Base-by-base conservation (phyloP, 2,329 filamentous ascomycete species). In the Colletotrichum limetticola region DNA sequence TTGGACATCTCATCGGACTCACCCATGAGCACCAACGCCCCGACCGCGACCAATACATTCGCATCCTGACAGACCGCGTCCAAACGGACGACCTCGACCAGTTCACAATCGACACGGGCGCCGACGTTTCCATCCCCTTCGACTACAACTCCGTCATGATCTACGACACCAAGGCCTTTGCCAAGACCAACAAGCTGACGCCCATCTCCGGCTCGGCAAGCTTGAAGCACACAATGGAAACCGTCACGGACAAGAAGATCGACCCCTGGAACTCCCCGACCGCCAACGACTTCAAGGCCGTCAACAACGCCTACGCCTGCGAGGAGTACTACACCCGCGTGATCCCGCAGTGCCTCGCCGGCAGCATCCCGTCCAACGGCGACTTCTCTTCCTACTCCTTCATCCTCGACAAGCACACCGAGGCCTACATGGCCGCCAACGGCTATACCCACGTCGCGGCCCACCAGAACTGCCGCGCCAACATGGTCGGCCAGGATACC, bases 121-220 rank as follows among this genome's bases (percentile, higher is more conserved):
- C 67, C 11, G 19, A 59, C 19, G 52, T 28, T 1, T 70, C 67
- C 4, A 11, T 70, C 1, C 67, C 67, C 1, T 70, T 70, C 2
- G 67, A 70, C 67, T 70, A 70, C 42, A 70, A 70, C 42, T 70
- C 67, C 12, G 53, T 70, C 62, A 70, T 70, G 67, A 22, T 70
- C 3, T 70, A 59, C 61, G 8, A 35, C 5, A 24, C 19, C n/a
- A 64, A 64, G 14, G 66, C 26, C 22, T 64, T 57, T 26, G 37
- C 60, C 19, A 69, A 42, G 28, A 11, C n/a, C 30, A 68, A 60
- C 65, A 12, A 19, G 1, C 30, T 14, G 24, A 52, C 55, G 1
- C 52, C 24, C 19, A 37, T 67, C 26, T 14, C 26, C 2, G 64
- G 64, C 1, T 37, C 52, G 26, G 19, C 2, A 6, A 19, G 32